These are phyloP conservation scores for Brettanomyces naardenensis DNA, from an alignment of 805 yeast species.

Conservation along the genomic window DNA sequence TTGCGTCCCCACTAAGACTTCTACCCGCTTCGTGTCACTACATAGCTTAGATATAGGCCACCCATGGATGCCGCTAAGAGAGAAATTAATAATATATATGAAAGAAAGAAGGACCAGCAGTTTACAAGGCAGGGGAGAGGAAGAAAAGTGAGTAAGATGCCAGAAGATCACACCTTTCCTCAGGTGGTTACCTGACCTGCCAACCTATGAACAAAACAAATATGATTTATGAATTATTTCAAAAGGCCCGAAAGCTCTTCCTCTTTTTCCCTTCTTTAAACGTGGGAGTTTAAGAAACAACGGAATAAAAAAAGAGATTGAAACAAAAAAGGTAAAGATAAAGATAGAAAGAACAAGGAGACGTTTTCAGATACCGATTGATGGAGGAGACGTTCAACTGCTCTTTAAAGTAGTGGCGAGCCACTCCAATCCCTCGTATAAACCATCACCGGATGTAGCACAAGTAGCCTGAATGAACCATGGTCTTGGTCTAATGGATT, in stretches of 20 bases:
- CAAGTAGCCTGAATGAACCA: conserved; percentile 99
- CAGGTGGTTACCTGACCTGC: no score
- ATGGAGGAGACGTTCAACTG: conserved; percentile 25
- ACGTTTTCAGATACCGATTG: background rate
- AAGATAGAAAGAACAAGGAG: conserved; percentile 2
- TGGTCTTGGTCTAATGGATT: conserved; percentile 96
- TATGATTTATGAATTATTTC: background rate
- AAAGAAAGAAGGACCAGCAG: no score
- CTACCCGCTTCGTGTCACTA: no score
- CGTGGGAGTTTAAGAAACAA: background rate
- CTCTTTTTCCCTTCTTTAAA: background rate
- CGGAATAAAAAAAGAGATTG: background rate
- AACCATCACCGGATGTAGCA: conserved; percentile 99
- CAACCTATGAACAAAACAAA: no score
- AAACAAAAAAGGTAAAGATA: conserved; percentile 1
- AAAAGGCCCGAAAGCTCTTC: conserved; percentile 2
- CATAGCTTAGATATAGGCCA: no score
- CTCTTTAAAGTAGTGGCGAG: conserved; percentile 83
- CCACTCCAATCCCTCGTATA: conserved; percentile 97
- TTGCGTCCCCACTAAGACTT: no score
- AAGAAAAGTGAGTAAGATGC: no score
- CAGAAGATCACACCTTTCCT: no score
- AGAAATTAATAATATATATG: no score
- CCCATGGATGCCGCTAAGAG: no score
- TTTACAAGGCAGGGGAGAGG: no score